These are phyloP conservation scores for Fusarium humuli DNA, from an alignment of 2,329 filamentous ascomycete genomes.

Conservation along the genomic window DNA sequence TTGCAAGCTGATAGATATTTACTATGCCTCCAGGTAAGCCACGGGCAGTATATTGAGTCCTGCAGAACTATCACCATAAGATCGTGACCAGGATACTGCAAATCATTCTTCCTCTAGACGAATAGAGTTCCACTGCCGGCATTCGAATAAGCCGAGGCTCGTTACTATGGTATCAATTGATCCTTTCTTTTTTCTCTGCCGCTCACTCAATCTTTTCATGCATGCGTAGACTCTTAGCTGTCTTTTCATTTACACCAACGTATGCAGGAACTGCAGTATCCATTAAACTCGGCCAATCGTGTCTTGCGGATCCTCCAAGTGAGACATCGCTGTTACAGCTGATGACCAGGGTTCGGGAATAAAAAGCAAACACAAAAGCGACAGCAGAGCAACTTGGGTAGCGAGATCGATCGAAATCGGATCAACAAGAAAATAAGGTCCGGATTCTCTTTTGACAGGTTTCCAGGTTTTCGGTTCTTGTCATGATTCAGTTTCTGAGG, in stretches of 20 bases:
- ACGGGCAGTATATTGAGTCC: neutral
- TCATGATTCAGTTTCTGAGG: neutral
- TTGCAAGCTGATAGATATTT: neutral
- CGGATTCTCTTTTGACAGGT: neutral
- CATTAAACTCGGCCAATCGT: neutral
- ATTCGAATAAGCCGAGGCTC: neutral
- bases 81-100: neutral
- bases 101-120: neutral
- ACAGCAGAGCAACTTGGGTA: neutral
- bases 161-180: neutral
- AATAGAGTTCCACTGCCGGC: neutral
- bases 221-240: neutral
- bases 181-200: conserved; percentile 2
- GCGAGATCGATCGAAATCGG: conserved; percentile 7
- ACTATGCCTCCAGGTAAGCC: neutral
- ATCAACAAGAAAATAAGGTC: neutral
- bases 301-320: neutral
- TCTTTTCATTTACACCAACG: neutral
- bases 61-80: neutral
- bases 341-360: neutral
- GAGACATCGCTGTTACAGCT: conserved; percentile 3
- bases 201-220: neutral
- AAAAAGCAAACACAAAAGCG: conserved; percentile 10
- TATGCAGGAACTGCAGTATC: neutral
- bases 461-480: neutral